Base-by-base conservation (phyloP, 129 eudicot genomes). In the Artemisia annua region DNA sequence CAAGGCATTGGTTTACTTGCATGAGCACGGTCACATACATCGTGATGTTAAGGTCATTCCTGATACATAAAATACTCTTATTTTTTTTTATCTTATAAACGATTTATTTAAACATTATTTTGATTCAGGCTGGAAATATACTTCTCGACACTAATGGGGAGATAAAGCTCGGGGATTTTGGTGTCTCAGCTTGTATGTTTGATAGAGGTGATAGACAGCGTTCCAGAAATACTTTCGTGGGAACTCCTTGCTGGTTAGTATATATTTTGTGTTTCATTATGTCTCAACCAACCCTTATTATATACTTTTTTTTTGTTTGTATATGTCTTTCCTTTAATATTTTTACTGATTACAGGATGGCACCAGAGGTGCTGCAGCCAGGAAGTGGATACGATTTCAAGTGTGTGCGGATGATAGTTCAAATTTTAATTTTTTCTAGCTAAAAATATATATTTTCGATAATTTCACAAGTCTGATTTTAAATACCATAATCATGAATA, bases 291-390 rank as follows among this genome's bases (percentile, higher is more conserved):
- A 1, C 50, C 55, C 0, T 71, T 75, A 44, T 43, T 44, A 15
- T 32, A 55, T 58, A 14, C 2, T 15, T 46, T 46, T 20, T 20
- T 43, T 26, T 63, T 74, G 9, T 50, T 14, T 71, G 73, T 46
- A 39, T 54, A 55, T 19, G 55, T 65, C 10, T 76, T 19, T 43
- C n/a, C 52, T 57, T 28, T 14, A 59, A 5, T 75, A 56, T 44
- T 60, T 7, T 39, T 49, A 54, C 66, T 75, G 17, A 43, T 71
- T 65, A 12, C 76, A 95, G 99, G 99, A 95, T 95, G 99, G 99
- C 99, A 9, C 99, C 99, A 70, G 99, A 95, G 82, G 99, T 95
- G 46, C 79, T 95, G 90, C 99, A 95, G 84, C 99, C 99, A 39
- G 95, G 90, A 76, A 80, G 88, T 55, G 99, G 99, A 64, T 95